These are phyloP conservation scores for Thielaviopsis euricoi DNA, from an alignment of 2,329 filamentous ascomycete species.

Conservation along the genomic window DNA sequence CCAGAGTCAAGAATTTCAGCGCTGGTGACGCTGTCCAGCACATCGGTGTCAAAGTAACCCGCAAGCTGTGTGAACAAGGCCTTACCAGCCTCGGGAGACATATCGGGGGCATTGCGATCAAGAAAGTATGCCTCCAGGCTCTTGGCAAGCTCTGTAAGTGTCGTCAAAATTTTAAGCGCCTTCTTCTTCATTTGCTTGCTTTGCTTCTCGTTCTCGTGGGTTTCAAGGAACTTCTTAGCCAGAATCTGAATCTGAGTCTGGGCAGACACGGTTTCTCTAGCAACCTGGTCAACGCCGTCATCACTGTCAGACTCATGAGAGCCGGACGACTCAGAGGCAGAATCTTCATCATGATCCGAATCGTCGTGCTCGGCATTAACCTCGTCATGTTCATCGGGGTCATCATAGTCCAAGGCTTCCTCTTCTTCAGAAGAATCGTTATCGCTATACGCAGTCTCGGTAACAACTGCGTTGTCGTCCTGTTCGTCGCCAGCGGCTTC, in stretches of 20 bases:
- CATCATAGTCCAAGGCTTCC: neutral
- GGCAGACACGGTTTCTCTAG: constrained; percentile 33
- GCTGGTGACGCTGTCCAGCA: constrained; percentile 85
- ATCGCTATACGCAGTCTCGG: neutral
- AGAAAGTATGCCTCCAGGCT: constrained; percentile 61
- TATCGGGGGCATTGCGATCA: constrained; percentile 29
- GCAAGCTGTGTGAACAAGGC: constrained; percentile 61
- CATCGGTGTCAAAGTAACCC: constrained; percentile 73
- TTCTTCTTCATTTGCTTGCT: constrained; percentile 62
- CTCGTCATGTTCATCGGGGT: constrained; percentile 17
- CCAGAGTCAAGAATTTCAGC: constrained; percentile 85
- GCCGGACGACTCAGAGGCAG: constrained; percentile 32
- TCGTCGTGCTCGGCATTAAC: constrained; percentile 23
- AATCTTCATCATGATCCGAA: constrained; percentile 36
- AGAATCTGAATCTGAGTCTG: constrained; percentile 58
- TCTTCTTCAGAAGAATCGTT: constrained; percentile 1
- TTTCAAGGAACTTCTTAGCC: constrained; percentile 69
- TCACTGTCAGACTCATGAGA: constrained; percentile 47
- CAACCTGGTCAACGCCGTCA: constrained; percentile 21
- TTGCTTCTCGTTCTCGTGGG: constrained; percentile 61
- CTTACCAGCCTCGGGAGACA: constrained; percentile 35
- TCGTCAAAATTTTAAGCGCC: constrained; percentile 56
- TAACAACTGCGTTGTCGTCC: constrained; percentile 9
- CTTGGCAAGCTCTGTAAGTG: constrained; percentile 53
- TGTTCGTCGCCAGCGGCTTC: constrained; percentile 16